Evolutionary conservation across 2,329 filamentous ascomycete genomes (phyloP).

Genomic region (Fusarium lateritium): DNA sequence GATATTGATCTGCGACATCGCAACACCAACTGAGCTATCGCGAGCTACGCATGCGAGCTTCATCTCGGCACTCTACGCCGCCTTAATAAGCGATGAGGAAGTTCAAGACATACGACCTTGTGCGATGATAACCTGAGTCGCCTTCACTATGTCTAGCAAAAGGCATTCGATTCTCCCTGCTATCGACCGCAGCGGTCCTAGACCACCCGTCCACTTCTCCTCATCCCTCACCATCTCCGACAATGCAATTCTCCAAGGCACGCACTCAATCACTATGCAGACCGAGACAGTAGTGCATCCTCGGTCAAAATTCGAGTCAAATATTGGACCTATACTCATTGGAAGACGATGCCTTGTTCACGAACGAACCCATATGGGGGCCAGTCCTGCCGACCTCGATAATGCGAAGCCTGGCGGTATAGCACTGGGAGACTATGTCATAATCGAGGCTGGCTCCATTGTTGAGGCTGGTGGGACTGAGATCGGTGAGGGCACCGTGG

Average conservation of each 20-base stretch:
- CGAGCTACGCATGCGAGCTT: slow-evolving; percentile 17
- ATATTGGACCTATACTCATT: slow-evolving; percentile 82
- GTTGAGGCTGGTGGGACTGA: slow-evolving; percentile 75
- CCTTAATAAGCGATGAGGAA: slow-evolving; percentile 29
- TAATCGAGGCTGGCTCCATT: slow-evolving; percentile 71
- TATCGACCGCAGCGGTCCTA: slow-evolving; percentile 67
- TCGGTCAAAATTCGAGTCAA: slow-evolving; percentile 83
- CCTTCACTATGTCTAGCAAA: slow-evolving; percentile 60
- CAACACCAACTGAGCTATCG: slow-evolving; percentile 32
- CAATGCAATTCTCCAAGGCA: slow-evolving; percentile 75
- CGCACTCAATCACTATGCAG: slow-evolving; percentile 83
- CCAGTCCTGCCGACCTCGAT: slow-evolving; percentile 50
- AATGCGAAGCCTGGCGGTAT: slow-evolving; percentile 63
- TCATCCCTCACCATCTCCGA: slow-evolving; percentile 74
- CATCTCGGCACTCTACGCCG: slow-evolving; percentile 12
- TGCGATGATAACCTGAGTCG: slow-evolving; percentile 23
- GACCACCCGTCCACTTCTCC: slow-evolving; percentile 74
- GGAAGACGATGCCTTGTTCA: slow-evolving; percentile 87
- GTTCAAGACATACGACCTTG: neutral
- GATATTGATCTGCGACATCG: slow-evolving; percentile 21
- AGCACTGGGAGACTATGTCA: slow-evolving; percentile 71
- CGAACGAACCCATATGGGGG: slow-evolving; percentile 75
- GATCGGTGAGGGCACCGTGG: slow-evolving; percentile 71
- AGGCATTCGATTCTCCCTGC: slow-evolving; percentile 71
- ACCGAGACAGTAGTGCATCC: slow-evolving; percentile 89